Conservation (phyloP, 768 basidiomycete genomes). For the Suillus tomentosus region DNA sequence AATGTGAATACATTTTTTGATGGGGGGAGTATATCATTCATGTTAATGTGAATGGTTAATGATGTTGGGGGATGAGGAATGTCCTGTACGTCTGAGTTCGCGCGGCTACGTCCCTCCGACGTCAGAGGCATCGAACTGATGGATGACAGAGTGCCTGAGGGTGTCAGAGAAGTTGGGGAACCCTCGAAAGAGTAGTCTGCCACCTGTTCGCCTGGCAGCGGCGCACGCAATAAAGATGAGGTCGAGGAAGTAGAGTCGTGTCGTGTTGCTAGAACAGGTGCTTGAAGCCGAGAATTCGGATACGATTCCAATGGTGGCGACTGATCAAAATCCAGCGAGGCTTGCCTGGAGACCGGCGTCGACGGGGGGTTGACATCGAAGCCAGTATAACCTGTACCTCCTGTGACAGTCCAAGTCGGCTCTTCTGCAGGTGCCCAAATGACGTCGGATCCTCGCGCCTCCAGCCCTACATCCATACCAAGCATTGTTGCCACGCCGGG, state of each 20-base stretch:
- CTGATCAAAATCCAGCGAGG: slow-evolving; percentile 49
- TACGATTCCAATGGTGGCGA: slow-evolving; percentile 20
- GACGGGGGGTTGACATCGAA: slow-evolving; percentile 55
- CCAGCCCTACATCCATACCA: slow-evolving; percentile 74
- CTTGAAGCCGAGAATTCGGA: slow-evolving; percentile 23
- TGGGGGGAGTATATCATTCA: slow-evolving; percentile 72
- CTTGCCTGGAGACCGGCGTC: slow-evolving; percentile 44
- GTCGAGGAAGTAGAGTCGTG: slow-evolving; percentile 45
- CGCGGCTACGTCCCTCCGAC: slow-evolving; percentile 38
- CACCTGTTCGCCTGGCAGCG: slow-evolving; percentile 63
- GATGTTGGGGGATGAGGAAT: slow-evolving; percentile 46
- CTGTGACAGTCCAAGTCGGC: slow-evolving; percentile 60
- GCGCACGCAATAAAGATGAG: slow-evolving; percentile 72
- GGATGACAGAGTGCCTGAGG: slow-evolving; percentile 43
- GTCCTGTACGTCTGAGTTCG: slow-evolving; percentile 36
- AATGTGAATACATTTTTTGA: slow-evolving; percentile 67
- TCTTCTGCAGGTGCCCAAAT: slow-evolving; percentile 59
- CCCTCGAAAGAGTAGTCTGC: slow-evolving; percentile 78
- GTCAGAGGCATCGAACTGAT: slow-evolving; percentile 36
- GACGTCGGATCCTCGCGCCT: slow-evolving; percentile 68
- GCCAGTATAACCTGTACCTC: slow-evolving; percentile 71
- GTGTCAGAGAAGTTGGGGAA: slow-evolving; percentile 54
- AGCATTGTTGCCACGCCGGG: slow-evolving; percentile 81
- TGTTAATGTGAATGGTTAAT: slow-evolving; percentile 73
- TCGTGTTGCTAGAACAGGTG: slow-evolving; percentile 33